Conservation (phyloP, 2,329 filamentous ascomycete species). For the Alternaria postmessia region DNA sequence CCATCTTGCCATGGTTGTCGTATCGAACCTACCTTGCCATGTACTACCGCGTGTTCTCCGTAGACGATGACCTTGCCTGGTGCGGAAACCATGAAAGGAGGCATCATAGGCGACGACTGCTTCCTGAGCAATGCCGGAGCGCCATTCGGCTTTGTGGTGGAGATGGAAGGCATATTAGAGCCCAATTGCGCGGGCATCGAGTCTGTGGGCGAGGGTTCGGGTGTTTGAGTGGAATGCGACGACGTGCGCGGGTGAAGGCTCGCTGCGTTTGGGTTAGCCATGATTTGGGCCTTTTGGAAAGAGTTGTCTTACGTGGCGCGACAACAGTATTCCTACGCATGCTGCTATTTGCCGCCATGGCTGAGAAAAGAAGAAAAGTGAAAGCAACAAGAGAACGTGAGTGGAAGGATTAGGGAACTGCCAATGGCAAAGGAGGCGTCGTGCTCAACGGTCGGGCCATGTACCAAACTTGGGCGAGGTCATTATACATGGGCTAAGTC, state of each 20-base stretch:
- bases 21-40: slow-evolving; percentile 77
- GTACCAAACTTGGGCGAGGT: slow-evolving; percentile 20
- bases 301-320: slow-evolving; percentile 32
- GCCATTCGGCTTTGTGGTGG: slow-evolving; percentile 18
- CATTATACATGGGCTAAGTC: slow-evolving; percentile 21
- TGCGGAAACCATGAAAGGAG: slow-evolving; percentile 96
- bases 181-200: slow-evolving; percentile 40
- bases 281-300: slow-evolving; percentile 1
- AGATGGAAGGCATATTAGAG: slow-evolving; percentile 29
- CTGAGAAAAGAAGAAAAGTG: neutral
- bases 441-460: slow-evolving; percentile 3
- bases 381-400: neutral
- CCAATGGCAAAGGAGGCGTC: slow-evolving; percentile 21
- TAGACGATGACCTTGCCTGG: slow-evolving; percentile 98
- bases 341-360: slow-evolving; percentile 39
- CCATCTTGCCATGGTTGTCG: neutral
- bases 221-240: slow-evolving; percentile 38
- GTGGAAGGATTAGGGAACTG: neutral
- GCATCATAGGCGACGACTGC: slow-evolving; percentile 70
- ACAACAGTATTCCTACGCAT: slow-evolving; percentile 33
- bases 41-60: slow-evolving; percentile 96
- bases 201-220: slow-evolving; percentile 39
- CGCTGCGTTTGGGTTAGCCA: slow-evolving; percentile 28
- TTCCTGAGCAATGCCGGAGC: slow-evolving; percentile 38
- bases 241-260: slow-evolving; percentile 33